These are phyloP conservation scores for Pseudophaeomoniella oleicola DNA, from an alignment of 2,329 filamentous ascomycete genomes.

Conservation along the genomic window DNA sequence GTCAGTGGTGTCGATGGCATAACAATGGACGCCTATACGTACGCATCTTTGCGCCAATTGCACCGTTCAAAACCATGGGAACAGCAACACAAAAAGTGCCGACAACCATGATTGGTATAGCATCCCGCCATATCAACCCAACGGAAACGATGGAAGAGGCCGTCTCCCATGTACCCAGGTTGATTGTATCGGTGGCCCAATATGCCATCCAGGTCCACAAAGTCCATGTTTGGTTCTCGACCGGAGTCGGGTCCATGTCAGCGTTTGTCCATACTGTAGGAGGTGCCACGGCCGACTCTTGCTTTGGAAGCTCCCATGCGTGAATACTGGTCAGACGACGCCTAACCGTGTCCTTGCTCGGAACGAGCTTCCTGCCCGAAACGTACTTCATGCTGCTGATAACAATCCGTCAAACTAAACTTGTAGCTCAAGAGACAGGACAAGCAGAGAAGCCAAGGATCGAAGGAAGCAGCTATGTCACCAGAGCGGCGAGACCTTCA, in stretches of 20 bases:
- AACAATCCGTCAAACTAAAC: too few relatives aligned
- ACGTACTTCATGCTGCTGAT: too few relatives aligned
- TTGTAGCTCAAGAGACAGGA: too few relatives aligned
- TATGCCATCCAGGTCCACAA: conserved; percentile 23
- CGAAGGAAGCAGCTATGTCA: too few relatives aligned
- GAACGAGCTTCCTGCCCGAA: conserved; percentile 19
- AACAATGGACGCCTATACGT: too few relatives aligned
- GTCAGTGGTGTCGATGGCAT: too few relatives aligned
- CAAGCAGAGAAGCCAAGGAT: too few relatives aligned
- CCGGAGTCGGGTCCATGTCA: conserved; percentile 17
- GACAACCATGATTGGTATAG: conserved; percentile 24
- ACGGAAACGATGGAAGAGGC: conserved; percentile 33
- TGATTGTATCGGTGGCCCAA: conserved; percentile 26
- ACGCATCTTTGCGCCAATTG: conserved; percentile 12
- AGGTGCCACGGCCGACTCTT: conserved; percentile 31
- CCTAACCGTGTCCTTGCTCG: conserved; percentile 21
- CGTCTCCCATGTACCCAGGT: conserved; percentile 36
- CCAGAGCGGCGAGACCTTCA: too few relatives aligned
- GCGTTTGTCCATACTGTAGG: conserved; percentile 27
- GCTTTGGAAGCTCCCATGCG: conserved; percentile 34
- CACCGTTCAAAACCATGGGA: conserved; percentile 13
- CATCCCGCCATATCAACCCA: conserved; percentile 41
- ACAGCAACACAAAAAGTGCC: conserved; percentile 14
- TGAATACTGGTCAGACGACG: conserved; percentile 24
- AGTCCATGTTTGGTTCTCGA: conserved; percentile 16